Percentiles rank a stretch among this genome's conserved stretches.
Evolutionary conservation across 805 yeast genomes (phyloP).

Genomic region (Nakazawaea populi): DNA sequence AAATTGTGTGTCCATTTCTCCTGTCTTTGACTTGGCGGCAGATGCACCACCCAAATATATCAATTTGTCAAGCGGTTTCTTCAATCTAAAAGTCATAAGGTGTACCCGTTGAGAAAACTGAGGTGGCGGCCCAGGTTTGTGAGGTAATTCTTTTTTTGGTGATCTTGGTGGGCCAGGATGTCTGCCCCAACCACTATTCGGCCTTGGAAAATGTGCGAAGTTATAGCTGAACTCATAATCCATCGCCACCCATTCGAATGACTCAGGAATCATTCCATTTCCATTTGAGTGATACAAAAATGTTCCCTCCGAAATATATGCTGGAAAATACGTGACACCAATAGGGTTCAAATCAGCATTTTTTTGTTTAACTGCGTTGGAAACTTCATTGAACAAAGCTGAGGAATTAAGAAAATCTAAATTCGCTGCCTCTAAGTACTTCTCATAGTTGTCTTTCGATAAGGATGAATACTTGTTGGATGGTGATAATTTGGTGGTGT

Average conservation of each 20-base stretch:
- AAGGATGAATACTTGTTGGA: background rate
- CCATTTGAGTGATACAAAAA: slow-evolving; percentile 48
- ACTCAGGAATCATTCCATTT: slow-evolving; percentile 33
- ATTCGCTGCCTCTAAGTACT: slow-evolving; percentile 16
- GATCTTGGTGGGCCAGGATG: slow-evolving; percentile 4
- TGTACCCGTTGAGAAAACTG: slow-evolving; percentile 2
- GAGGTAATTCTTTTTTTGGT: slow-evolving; percentile 7
- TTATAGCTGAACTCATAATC: slow-evolving; percentile 55
- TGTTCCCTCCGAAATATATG: slow-evolving; percentile 54
- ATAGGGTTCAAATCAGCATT: slow-evolving; percentile 47
- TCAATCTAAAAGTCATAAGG: slow-evolving; percentile 37
- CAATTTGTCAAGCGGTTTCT: slow-evolving; percentile 40
- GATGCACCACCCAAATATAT: slow-evolving; percentile 62
- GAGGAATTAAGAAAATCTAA: slow-evolving; percentile 43
- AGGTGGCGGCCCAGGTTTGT: background rate
- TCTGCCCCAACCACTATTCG: slow-evolving; percentile 6
- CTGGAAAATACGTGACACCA: slow-evolving; percentile 56
- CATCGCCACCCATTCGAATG: slow-evolving; percentile 60
- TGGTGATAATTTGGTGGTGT: background rate
- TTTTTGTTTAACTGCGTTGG: slow-evolving; percentile 46
- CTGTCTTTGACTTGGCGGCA: slow-evolving; percentile 52
- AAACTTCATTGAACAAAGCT: slow-evolving; percentile 49
- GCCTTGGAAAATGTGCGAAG: slow-evolving; percentile 28
- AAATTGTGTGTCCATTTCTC: slow-evolving; percentile 57
- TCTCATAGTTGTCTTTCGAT: slow-evolving; percentile 17